A percentile compares a stretch with the other conserved stretches of the same genome.
Conservation (phyloP, 768 basidiomycete species). For the Saitozyma sp. region DNA sequence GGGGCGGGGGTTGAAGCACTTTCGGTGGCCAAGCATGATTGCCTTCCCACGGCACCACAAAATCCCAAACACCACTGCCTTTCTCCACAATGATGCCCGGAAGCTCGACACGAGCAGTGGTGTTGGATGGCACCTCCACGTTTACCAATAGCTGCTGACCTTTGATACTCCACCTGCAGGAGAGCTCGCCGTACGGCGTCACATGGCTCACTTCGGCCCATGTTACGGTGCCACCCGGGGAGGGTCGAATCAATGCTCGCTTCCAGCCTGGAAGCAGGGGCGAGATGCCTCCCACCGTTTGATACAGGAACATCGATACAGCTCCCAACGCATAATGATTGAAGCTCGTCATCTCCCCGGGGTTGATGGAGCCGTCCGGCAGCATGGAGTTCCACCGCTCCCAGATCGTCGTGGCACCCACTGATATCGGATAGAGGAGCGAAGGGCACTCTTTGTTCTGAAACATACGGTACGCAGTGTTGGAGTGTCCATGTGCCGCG, state of each 20-base stretch:
- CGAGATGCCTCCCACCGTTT: constrained; percentile 25
- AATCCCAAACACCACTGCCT: no score
- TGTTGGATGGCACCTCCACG: constrained; percentile 32
- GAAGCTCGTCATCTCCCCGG: constrained; percentile 41
- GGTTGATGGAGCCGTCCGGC: constrained; percentile 37
- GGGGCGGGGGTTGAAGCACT: no score
- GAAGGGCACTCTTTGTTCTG: constrained; percentile 31
- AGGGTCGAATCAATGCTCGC: constrained; percentile 20
- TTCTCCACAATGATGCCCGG: no score
- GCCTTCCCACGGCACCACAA: no score
- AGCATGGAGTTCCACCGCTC: constrained; percentile 41
- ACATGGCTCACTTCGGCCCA: constrained; percentile 13
- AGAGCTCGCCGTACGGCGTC: constrained; percentile 22
- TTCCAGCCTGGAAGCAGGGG: constrained; percentile 31
- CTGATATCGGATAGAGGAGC: constrained; percentile 30
- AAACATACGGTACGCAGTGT: constrained; percentile 37
- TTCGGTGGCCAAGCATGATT: no score
- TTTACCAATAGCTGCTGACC: constrained; percentile 16
- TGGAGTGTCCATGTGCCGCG: constrained; percentile 16
- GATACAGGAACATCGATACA: constrained; percentile 30
- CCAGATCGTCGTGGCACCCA: constrained; percentile 33
- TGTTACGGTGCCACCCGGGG: constrained; percentile 30
- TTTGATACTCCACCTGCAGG: constrained; percentile 21
- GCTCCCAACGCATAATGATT: constrained; percentile 42
- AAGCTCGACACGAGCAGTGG: no score